Percentiles rank a stretch among this genome's conserved stretches.
Conservation (phyloP, 768 basidiomycete genomes). For the Pleurotus djamor region DNA sequence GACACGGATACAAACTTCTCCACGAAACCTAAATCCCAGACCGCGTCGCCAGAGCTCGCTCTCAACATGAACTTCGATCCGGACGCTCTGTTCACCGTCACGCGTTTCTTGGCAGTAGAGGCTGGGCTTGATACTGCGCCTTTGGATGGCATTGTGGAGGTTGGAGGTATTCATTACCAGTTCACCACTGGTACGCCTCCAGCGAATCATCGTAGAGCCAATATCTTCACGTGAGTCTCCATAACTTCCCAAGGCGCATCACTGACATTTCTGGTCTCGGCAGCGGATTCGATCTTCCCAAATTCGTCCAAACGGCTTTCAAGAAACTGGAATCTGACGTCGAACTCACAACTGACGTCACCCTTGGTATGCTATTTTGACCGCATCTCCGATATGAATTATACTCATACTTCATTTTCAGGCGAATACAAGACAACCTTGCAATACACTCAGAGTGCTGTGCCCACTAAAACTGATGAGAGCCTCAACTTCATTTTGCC, state of each 20-base stretch:
- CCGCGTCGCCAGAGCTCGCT: constrained; percentile 54
- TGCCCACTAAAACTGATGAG: constrained; percentile 60
- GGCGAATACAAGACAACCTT: constrained; percentile 65
- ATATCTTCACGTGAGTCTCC: constrained; percentile 50
- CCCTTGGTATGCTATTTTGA: constrained; percentile 42
- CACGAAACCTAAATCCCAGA: constrained; percentile 50
- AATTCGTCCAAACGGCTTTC: constrained; percentile 66
- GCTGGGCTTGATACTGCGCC: constrained; percentile 60
- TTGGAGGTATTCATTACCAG: constrained; percentile 68
- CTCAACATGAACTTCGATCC: constrained; percentile 71
- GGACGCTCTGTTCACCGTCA: constrained; percentile 65
- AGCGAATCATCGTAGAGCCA: constrained; percentile 31
- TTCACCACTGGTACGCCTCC: constrained; percentile 30
- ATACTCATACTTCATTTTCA: constrained; percentile 15
- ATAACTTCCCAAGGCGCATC: background rate
- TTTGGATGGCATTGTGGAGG: constrained; percentile 60
- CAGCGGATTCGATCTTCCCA: constrained; percentile 62
- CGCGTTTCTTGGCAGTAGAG: constrained; percentile 61
- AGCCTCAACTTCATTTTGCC: constrained; percentile 65
- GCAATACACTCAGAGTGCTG: constrained; percentile 52
- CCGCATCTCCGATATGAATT: background rate
- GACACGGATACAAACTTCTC: constrained; percentile 47
- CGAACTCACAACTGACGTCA: constrained; percentile 48
- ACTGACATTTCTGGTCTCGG: background rate
- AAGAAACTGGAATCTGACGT: constrained; percentile 63